A percentile compares a stretch with the other conserved stretches of the same genome.
phyloP scores from a whole-genome alignment of 352 stramenopile species.

The Globisporangium barbulae region DNA sequence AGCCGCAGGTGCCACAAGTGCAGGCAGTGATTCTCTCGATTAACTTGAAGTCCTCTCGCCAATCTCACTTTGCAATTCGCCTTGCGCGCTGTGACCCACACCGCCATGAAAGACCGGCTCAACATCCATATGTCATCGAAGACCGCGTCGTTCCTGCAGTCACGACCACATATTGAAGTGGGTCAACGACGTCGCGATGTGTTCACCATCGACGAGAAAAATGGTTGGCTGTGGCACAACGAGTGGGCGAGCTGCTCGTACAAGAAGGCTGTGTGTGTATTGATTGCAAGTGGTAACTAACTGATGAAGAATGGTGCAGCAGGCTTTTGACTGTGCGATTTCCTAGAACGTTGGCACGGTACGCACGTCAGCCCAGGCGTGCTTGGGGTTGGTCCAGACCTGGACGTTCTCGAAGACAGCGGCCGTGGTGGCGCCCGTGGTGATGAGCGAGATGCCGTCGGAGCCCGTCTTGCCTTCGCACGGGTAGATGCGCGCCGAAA shows the following conservation, averaged over 20 bases:
- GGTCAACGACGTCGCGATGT: too few relatives aligned
- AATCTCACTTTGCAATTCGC: too few relatives aligned
- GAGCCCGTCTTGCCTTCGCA: slow-evolving; percentile 44
- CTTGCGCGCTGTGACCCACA: too few relatives aligned
- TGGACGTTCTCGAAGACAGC: slow-evolving; percentile 60
- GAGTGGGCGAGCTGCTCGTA: too few relatives aligned
- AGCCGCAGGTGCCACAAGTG: too few relatives aligned
- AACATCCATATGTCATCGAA: too few relatives aligned
- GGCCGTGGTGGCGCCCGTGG: slow-evolving; percentile 20
- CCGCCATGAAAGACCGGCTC: too few relatives aligned
- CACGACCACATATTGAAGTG: too few relatives aligned
- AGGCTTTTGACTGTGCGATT: background rate
- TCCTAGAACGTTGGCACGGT: slow-evolving; percentile 30
- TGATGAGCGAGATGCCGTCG: slow-evolving; percentile 50
- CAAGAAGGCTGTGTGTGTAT: background rate
- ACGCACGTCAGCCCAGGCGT: slow-evolving; percentile 49
- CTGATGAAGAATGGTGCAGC: background rate
- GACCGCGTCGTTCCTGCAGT: too few relatives aligned
- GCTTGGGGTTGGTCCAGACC: slow-evolving; percentile 64
- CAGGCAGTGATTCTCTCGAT: too few relatives aligned
- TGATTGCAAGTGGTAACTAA: background rate
- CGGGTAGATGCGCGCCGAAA: slow-evolving; percentile 66
- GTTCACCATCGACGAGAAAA: background rate
- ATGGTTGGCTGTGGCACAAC: background rate
- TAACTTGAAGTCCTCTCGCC: too few relatives aligned